phyloP scores from a whole-genome alignment of 2,329 filamentous ascomycete genomes.

The Cladosporium oxysporum region DNA sequence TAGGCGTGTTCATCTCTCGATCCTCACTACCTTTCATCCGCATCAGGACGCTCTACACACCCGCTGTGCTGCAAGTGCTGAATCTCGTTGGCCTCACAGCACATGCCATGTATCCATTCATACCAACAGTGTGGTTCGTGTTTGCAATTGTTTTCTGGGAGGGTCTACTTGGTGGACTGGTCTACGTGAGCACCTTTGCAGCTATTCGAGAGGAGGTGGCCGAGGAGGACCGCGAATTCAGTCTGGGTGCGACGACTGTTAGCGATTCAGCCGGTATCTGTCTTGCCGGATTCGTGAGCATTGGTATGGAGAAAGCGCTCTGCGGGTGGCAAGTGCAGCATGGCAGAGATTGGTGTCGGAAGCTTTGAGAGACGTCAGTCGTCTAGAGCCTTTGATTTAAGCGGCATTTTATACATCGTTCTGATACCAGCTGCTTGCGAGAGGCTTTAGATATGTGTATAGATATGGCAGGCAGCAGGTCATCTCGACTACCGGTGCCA shows the following conservation, averaged over 20 bases:
- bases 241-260: conserved; percentile 83
- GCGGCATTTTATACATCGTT: neutral
- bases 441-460: neutral
- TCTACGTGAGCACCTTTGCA: conserved; percentile 95
- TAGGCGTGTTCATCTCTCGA: conserved; percentile 91
- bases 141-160: conserved; percentile 92
- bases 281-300: conserved; percentile 79
- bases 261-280: conserved; percentile 92
- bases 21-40: conserved; percentile 87
- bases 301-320: conserved; percentile 76
- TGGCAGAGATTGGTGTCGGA: conserved; percentile 63
- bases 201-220: conserved; percentile 86
- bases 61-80: conserved; percentile 75
- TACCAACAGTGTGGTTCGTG: conserved; percentile 83
- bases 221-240: conserved; percentile 81
- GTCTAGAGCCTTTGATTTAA: neutral
- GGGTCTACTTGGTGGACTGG: conserved; percentile 82
- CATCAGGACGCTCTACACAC: conserved; percentile 77
- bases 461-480: neutral
- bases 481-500: neutral
- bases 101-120: conserved; percentile 73
- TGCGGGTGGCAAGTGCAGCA: conserved; percentile 83
- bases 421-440: neutral
- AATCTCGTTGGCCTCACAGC: conserved; percentile 74
- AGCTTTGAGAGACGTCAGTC: conserved; percentile 25